Evolutionary conservation across 2,329 filamentous ascomycete species (phyloP), one percentile per base, ranked within the genome.

Genomic region (Aspergillus oerlinghausenensis): DNA sequence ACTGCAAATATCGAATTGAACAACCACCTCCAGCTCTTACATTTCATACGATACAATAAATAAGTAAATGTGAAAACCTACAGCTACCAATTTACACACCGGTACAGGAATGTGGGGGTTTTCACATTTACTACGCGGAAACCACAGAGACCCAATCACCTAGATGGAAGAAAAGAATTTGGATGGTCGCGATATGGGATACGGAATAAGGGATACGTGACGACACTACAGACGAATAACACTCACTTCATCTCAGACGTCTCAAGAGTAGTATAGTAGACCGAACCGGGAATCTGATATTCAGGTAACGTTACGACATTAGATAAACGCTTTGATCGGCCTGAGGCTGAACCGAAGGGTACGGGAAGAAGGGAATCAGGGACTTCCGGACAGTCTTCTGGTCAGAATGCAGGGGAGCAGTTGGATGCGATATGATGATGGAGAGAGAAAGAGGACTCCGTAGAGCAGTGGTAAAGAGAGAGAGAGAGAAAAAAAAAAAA

Each of bases 251-350:
- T 38, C 32, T 17, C 32, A 38, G 40, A 4, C 40, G 21, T 10
- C 7, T 3, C 3, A 19, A 43, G n/a, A 11, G 40, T 21, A 19
- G 4, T 21, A n/a, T 21, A 19, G 9, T 43, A 26, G 21, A 23
- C 19, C 43, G 10, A 23, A 23, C 23, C 43, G 43, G 23, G 23
- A 23, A 14, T 11, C 32, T 51, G 49, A 38, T 25, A 51, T 51
- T 56, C 49, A 50, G 32, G 28, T 43, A 49, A 54, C 57, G 55
- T 59, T 55, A 59, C 57, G 55, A 55, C 57, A 57, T 59, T 55
- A 59, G 32, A 51, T 48, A 50, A 25, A 56, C 17, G 21, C 35
- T 45, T 50, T n/a, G 28, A 53, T 40, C n/a, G 57, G 35, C 17
- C 29, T 2, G 14, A 48, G 47, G 45, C 21, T 32, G 38, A 51